Evolutionary conservation across 768 basidiomycete genomes (phyloP), one percentile per base, ranked within the genome.

Genomic region (Paxillus ammoniavirescens): DNA sequence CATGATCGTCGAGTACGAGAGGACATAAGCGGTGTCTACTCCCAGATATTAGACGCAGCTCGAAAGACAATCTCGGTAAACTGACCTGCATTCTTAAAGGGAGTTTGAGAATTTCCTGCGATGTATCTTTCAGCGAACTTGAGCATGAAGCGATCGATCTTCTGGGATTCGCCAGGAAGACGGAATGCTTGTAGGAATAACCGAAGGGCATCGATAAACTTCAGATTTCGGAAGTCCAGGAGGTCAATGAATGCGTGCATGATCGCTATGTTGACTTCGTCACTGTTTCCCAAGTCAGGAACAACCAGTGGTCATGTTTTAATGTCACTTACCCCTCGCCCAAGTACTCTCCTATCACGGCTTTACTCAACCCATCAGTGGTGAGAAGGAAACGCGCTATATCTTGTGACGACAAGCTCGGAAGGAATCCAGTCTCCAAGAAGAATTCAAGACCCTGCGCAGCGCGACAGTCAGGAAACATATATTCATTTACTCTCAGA

Each of bases 121-220:
- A 98, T 93, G 68, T 93, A 99, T 35, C 94, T 83, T 68, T 98
- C 95, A 8, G 97, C 96, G 65, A 98, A 99, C 71, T 99, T 99
- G 50, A 98, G 83, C 93, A 99, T 95, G 74, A 84, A 98, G 8
- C 97, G 86, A 79, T 99, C 97, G 61, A 99, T 98, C 74, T 98
- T 98, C 71, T 99, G 97, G 0, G 93, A 78, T 72, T 99, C 97
- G 42, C 97, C 97, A 7, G 97, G 97, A 17, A 99, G 81, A 45
- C 97, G 90, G 82, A 98, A 98, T 4, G 93, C 83, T 69, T 99
- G 97, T 26, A 99, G 74, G 73, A 97, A 98, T 53, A 83, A 65
- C 18, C 97, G 83, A 38, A 99, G 75, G 2, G 97, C 94, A 62
- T 95, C 91, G 40, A 95, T 86, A 66, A 99, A 99, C 15, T 80